A percentile compares a stretch with the other conserved stretches of the same genome.
Conservation (phyloP, 2,329 filamentous ascomycete genomes). For the Calonectria montana region DNA sequence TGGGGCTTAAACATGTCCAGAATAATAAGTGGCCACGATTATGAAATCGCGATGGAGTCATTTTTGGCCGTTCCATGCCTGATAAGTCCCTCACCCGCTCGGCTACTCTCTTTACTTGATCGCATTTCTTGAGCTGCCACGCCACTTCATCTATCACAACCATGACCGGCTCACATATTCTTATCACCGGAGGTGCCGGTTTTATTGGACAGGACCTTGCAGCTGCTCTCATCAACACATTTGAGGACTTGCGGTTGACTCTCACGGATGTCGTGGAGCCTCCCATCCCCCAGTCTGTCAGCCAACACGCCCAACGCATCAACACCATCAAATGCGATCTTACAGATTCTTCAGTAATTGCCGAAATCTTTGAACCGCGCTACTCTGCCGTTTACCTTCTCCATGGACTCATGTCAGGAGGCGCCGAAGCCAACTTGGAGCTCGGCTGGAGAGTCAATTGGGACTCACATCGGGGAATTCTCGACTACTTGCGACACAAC, state of each 20-base stretch:
- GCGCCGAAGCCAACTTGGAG: conserved; percentile 69
- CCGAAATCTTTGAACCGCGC: conserved; percentile 41
- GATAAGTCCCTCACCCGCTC: not conserved
- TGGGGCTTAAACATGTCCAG: not conserved
- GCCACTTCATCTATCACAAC: not conserved
- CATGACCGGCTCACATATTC: conserved; percentile 49
- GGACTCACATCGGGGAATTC: conserved; percentile 63
- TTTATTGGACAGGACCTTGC: conserved; percentile 72
- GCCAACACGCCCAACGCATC: conserved; percentile 42
- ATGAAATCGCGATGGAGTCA: not conserved
- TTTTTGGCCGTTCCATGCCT: not conserved
- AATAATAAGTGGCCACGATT: not conserved
- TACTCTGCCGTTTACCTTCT: conserved; percentile 66
- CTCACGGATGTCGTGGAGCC: conserved; percentile 67
- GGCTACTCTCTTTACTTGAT: not conserved
- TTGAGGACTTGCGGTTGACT: conserved; percentile 53
- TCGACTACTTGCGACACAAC: conserved; percentile 59
- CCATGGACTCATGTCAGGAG: conserved; percentile 73
- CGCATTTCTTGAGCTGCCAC: not conserved
- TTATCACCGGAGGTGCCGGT: conserved; percentile 71
- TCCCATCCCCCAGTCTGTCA: conserved; percentile 53
- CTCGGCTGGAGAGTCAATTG: conserved; percentile 67
- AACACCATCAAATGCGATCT: conserved; percentile 49
- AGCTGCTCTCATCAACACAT: conserved; percentile 59
- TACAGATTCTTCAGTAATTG: conserved; percentile 40